These are phyloP conservation scores for Whalleya microplaca DNA, from an alignment of 2,329 filamentous ascomycete genomes.

Conservation along the genomic window DNA sequence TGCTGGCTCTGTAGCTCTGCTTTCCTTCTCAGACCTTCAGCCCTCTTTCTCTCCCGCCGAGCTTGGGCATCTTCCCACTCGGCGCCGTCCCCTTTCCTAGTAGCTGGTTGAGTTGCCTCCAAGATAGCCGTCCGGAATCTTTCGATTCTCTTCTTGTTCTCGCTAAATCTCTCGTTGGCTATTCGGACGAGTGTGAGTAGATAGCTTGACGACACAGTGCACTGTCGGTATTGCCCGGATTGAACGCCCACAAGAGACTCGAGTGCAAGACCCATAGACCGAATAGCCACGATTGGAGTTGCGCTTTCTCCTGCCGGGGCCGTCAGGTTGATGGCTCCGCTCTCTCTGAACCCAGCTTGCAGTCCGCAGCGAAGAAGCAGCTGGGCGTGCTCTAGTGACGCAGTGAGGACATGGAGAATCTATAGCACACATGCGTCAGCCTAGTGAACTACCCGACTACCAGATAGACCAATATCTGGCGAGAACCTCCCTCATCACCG, in stretches of 20 bases:
- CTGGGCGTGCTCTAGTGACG: constrained; percentile 76
- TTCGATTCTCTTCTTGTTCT: constrained; percentile 69
- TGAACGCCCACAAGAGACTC: constrained; percentile 76
- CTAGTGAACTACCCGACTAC: constrained; percentile 5
- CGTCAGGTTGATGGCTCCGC: constrained; percentile 73
- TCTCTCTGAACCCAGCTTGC: constrained; percentile 86
- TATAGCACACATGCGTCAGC: constrained; percentile 39
- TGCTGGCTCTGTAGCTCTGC: constrained; percentile 42
- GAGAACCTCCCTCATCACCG: neutral
- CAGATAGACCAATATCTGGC: neutral
- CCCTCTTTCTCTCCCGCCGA: constrained; percentile 59
- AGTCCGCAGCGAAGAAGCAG: constrained; percentile 75
- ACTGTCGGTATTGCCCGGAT: constrained; percentile 43
- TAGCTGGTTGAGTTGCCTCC: constrained; percentile 35
- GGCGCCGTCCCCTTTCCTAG: constrained; percentile 40
- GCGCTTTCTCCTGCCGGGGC: constrained; percentile 40
- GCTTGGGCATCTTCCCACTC: constrained; percentile 59
- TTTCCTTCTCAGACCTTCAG: constrained; percentile 60
- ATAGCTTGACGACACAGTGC: constrained; percentile 68
- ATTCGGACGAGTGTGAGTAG: constrained; percentile 69
- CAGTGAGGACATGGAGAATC: constrained; percentile 87
- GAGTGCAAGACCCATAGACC: constrained; percentile 80
- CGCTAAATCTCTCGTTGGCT: constrained; percentile 73
- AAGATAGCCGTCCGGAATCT: constrained; percentile 62
- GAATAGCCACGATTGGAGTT: constrained; percentile 79